phyloP scores from a whole-genome alignment of 2,329 filamentous ascomycete genomes.

The Geosmithia morbida region DNA sequence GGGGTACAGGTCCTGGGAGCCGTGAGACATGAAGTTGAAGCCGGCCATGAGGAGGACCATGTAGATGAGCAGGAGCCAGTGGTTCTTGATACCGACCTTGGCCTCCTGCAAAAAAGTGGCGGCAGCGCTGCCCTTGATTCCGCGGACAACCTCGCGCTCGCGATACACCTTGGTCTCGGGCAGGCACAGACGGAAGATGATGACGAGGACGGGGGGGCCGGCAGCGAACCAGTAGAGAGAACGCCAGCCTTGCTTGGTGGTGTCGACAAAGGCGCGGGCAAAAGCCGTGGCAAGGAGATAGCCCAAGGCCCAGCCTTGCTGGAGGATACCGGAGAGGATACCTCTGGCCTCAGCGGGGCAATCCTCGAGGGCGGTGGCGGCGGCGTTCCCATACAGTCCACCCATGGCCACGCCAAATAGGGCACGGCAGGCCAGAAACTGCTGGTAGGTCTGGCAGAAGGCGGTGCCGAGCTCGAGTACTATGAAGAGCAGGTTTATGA shows the following conservation, averaged over 20 bases:
- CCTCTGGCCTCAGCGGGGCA: slow-evolving; percentile 54
- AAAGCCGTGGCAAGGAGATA: slow-evolving; percentile 50
- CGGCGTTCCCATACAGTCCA: slow-evolving; percentile 64
- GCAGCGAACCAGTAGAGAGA: slow-evolving; percentile 86
- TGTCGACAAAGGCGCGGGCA: slow-evolving; percentile 54
- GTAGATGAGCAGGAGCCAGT: slow-evolving; percentile 72
- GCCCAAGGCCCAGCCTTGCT: slow-evolving; percentile 56
- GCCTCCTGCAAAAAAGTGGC: slow-evolving; percentile 55
- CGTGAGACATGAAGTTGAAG: slow-evolving; percentile 81
- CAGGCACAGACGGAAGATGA: slow-evolving; percentile 60
- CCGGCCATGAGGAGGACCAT: slow-evolving; percentile 78
- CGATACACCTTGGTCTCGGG: slow-evolving; percentile 66
- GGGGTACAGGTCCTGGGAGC: slow-evolving; percentile 49
- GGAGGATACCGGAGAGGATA: slow-evolving; percentile 61
- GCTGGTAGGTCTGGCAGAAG: slow-evolving; percentile 50
- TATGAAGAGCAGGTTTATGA: slow-evolving; percentile 62
- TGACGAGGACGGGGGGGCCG: slow-evolving; percentile 66
- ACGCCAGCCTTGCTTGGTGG: slow-evolving; percentile 67
- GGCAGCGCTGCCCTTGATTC: slow-evolving; percentile 9
- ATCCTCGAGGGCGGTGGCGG: slow-evolving; percentile 66
- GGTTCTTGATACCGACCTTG: slow-evolving; percentile 60
- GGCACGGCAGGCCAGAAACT: slow-evolving; percentile 62
- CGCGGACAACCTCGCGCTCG: slow-evolving; percentile 49
- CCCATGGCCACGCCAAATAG: slow-evolving; percentile 76
- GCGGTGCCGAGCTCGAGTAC: slow-evolving; percentile 59